Conservation (phyloP, 75 land plant species). For the Gnetum montanum region DNA sequence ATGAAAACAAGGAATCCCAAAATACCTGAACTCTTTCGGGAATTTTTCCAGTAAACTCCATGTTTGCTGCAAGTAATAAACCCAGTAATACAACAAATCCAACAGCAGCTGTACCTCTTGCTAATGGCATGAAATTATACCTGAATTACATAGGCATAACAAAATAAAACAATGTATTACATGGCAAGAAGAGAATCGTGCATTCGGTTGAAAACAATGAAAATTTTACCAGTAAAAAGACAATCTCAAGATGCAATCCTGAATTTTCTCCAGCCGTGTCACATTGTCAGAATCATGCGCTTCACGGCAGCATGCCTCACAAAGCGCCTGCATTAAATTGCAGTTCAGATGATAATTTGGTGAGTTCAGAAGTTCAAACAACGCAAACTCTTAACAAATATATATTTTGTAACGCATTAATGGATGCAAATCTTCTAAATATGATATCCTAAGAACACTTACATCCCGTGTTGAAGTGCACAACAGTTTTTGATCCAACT, state of each 20-base stretch:
- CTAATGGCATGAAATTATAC: conserved; percentile 97
- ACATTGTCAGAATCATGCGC: conserved; percentile 58
- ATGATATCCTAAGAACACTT: no score
- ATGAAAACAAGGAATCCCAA: neutral
- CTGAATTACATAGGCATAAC: no score
- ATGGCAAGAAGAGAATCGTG: no score
- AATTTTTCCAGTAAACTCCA: conserved; percentile 63
- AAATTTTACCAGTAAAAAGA: conserved; percentile 77
- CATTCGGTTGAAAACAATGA: no score
- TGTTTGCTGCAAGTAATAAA: conserved; percentile 76
- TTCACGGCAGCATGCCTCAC: conserved; percentile 71
- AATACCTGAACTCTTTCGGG: conserved; percentile 59
- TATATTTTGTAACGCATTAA: no score
- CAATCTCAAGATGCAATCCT: conserved; percentile 69
- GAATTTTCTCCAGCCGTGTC: conserved; percentile 48
- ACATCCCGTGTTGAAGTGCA: no score
- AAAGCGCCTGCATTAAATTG: conserved; percentile 46
- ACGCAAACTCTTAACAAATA: no score
- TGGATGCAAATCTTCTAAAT: no score
- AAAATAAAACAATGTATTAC: no score
- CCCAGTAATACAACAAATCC: conserved; percentile 86
- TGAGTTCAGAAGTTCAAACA: no score
- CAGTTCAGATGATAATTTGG: neutral
- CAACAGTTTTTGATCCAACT: no score
- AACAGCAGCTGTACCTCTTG: conserved; percentile 82